Percentiles rank a stretch among this genome's conserved stretches.
These are phyloP conservation scores for Pisolithus marmoratus DNA, from an alignment of 768 basidiomycete species.

Conservation along the genomic window DNA sequence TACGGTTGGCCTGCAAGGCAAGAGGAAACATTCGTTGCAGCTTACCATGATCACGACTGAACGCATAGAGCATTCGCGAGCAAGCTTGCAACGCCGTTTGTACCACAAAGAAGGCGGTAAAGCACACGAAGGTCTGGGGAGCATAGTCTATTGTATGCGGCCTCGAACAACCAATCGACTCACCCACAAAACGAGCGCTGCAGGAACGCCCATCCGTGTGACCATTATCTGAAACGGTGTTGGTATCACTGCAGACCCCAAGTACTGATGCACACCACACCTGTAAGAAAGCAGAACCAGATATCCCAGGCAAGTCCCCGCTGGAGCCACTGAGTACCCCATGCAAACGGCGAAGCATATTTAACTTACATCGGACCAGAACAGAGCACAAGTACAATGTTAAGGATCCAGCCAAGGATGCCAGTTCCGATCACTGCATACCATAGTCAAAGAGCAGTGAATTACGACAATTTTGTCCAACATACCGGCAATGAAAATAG, in stretches of 20 bases:
- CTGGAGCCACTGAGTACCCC: constrained; percentile 23
- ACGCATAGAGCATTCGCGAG: constrained; percentile 78
- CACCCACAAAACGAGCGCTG: constrained; percentile 76
- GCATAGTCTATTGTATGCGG: not conserved
- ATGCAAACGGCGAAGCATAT: not conserved
- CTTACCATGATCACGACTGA: constrained; percentile 72
- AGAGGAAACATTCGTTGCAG: not conserved
- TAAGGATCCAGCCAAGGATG: constrained; percentile 78
- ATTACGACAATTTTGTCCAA: not conserved
- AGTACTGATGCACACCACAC: constrained; percentile 24
- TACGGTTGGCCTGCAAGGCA: not conserved
- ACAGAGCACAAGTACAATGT: constrained; percentile 82
- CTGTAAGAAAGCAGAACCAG: constrained; percentile 69
- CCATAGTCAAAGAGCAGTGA: not conserved
- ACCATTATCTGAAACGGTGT: constrained; percentile 55
- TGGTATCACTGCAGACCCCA: not conserved
- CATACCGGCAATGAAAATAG: constrained; percentile 53
- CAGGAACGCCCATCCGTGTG: constrained; percentile 69
- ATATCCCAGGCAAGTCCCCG: constrained; percentile 60
- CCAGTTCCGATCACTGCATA: constrained; percentile 64
- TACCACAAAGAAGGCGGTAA: constrained; percentile 83
- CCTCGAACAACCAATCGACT: constrained; percentile 4
- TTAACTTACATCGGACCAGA: constrained; percentile 63
- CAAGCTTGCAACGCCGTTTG: constrained; percentile 80
- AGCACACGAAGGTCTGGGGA: constrained; percentile 62